phyloP scores from a whole-genome alignment of 148 eudicot species.

The Linanthus parryae region DNA sequence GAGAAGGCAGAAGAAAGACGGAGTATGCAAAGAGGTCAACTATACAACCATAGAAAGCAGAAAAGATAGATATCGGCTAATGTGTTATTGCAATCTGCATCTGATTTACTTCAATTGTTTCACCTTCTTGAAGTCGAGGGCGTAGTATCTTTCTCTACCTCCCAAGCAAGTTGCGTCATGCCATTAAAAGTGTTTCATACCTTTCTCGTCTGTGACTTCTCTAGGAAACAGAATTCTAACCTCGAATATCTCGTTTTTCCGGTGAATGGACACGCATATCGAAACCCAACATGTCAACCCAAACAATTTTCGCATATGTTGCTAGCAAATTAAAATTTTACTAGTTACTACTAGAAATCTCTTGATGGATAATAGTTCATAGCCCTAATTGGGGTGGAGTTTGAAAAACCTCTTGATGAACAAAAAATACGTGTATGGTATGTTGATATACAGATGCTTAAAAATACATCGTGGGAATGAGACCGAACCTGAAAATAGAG shows the following conservation, averaged over 20 bases:
- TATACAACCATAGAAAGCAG: too few species aligned
- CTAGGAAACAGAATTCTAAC: constrained; percentile 86
- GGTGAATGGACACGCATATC: constrained; percentile 65
- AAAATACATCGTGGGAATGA: too few species aligned
- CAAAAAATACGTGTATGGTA: too few species aligned
- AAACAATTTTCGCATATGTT: constrained; percentile 65
- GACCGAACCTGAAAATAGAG: too few species aligned
- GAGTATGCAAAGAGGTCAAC: too few species aligned
- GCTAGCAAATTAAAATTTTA: constrained; percentile 69
- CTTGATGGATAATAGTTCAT: constrained; percentile 37
- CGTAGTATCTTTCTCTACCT: constrained; percentile 78
- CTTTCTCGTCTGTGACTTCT: constrained; percentile 84
- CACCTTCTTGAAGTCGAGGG: constrained; percentile 60
- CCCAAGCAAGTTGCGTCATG: constrained; percentile 94
- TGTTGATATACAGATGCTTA: too few species aligned
- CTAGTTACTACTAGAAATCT: neutral
- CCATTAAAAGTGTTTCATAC: constrained; percentile 90
- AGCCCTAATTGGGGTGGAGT: constrained; percentile 61
- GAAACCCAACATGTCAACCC: constrained; percentile 93
- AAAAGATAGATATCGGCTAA: too few species aligned
- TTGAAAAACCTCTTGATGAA: constrained; percentile 73
- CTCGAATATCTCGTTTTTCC: constrained; percentile 55
- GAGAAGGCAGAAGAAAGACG: too few species aligned
- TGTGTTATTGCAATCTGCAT: too few species aligned
- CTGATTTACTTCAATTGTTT: constrained; percentile 58